Base-by-base conservation (phyloP, 257 asterid species). In the Cordia subcordata region DNA sequence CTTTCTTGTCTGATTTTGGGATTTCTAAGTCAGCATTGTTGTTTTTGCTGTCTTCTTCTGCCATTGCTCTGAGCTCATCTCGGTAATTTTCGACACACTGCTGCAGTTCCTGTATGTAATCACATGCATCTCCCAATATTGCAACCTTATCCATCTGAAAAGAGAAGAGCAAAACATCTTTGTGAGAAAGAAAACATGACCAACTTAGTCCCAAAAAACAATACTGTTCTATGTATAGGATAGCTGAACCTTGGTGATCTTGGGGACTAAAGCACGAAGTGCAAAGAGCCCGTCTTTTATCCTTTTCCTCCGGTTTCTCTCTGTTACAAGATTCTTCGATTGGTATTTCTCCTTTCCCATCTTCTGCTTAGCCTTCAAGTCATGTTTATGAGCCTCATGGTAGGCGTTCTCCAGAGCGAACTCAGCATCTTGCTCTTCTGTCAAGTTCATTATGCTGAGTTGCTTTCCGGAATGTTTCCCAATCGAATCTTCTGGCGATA, bases 241-340 rank as follows among this genome's bases (percentile, higher is more conserved):
- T 32, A 53, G 38, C 23, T 44, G 47, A 63, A 91, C 96, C 96
- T 88, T 91, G 13, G 96, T 50, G 55, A 91, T 91, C 8, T 84
- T 80, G 13, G 98, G 98, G 67, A 91, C 96, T 61, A 88, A 45
- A 23, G 95, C 73, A 4, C 98, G 94, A 38, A 91, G 94, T 64
- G 83, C 71, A 65, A 75, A 67, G 65, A 83, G 78, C 9, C 91
- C 83, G 0, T 76, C 81, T 44, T 84, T 88, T 55, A 88, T 88
- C 80, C 83, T 83, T 75, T 79, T 73, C 79, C 98, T 83, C 60
- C 95, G 63, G 54, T 84, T 88, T 54, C 96, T 79, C 85, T 91
- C 96, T 0, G 95, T 83, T 58, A 70, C 38, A 11, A 90, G 96
- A 82, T 90, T 90, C 87, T 90, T 87, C 42, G 96, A 85, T 46